Conservation (phyloP, 306 rosid genomes). For the cucumber (Cucumis sativus) region DNA sequence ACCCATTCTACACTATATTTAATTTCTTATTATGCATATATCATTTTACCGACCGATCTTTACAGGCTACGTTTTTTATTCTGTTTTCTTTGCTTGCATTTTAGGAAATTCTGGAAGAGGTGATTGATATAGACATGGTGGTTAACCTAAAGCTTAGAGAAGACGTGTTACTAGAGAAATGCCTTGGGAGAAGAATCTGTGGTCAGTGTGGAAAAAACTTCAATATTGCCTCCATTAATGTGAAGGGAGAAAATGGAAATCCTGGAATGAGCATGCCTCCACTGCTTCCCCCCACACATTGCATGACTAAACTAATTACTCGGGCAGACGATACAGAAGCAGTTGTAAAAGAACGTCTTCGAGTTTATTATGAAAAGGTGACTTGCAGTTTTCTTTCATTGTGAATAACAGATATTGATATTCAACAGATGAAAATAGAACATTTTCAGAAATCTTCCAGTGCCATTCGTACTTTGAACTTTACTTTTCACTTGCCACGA, state of each 20-base stretch:
- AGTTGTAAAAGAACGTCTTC: slow-evolving; percentile 75
- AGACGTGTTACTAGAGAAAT: slow-evolving; percentile 78
- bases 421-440: not conserved
- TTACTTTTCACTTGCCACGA: not conserved
- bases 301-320: slow-evolving; percentile 74
- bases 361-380: slow-evolving; percentile 73
- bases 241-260: slow-evolving; percentile 50
- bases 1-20: not conserved
- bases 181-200: slow-evolving; percentile 90
- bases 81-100: not conserved
- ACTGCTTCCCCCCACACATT: slow-evolving; percentile 78
- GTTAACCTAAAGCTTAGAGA: slow-evolving; percentile 82
- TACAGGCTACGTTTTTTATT: not conserved
- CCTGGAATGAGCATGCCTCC: slow-evolving; percentile 83
- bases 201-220: slow-evolving; percentile 71
- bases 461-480: not conserved
- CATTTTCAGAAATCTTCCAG: not conserved
- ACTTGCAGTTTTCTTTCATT: not conserved
- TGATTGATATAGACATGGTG: slow-evolving; percentile 76
- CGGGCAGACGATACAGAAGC: slow-evolving; percentile 73
- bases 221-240: slow-evolving; percentile 72
- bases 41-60: not conserved
- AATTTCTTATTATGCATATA: not conserved
- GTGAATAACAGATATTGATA: not conserved
- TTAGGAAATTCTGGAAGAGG: slow-evolving; percentile 87